Evolutionary conservation across 495 filamentous ascomycete genomes (phyloP).

Genomic region (Talaromyces thailandensis): DNA sequence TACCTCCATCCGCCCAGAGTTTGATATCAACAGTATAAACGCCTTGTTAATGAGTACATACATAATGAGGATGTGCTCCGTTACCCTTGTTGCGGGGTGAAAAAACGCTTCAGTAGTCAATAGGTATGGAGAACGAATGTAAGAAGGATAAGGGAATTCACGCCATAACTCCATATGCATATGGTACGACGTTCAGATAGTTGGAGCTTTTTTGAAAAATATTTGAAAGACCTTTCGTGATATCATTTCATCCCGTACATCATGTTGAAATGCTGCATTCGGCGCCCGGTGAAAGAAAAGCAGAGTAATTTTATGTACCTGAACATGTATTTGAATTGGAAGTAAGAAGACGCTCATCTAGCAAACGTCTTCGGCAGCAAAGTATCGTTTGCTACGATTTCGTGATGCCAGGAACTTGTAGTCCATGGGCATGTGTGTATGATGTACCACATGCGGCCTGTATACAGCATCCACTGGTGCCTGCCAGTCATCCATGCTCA

Average conservation of each 20-base stretch:
- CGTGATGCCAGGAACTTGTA: conserved; percentile 61
- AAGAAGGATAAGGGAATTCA: not conserved
- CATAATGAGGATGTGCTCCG: not conserved
- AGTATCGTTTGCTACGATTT: conserved; percentile 73
- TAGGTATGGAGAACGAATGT: not conserved
- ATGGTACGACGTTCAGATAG: not conserved
- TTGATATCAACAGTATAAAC: not conserved
- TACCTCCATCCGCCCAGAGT: not conserved
- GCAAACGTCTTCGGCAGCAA: conserved; percentile 56
- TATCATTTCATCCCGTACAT: not conserved
- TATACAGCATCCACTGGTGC: conserved; percentile 88
- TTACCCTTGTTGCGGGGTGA: not conserved
- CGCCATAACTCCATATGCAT: not conserved
- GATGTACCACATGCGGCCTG: conserved; percentile 86
- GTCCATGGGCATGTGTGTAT: conserved; percentile 68
- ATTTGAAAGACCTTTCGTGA: not conserved
- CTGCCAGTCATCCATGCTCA: conserved; percentile 87
- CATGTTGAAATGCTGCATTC: not conserved
- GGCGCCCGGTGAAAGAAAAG: not conserved
- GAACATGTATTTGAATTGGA: not conserved
- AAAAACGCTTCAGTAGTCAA: not conserved
- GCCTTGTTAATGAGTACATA: not conserved
- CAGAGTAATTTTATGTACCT: not conserved
- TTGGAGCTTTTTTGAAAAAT: not conserved
- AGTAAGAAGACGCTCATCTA: conserved; percentile 8